Evolutionary conservation across 139 green algal genomes (phyloP).

Genomic region (Tetratostichococcus sp.): DNA sequence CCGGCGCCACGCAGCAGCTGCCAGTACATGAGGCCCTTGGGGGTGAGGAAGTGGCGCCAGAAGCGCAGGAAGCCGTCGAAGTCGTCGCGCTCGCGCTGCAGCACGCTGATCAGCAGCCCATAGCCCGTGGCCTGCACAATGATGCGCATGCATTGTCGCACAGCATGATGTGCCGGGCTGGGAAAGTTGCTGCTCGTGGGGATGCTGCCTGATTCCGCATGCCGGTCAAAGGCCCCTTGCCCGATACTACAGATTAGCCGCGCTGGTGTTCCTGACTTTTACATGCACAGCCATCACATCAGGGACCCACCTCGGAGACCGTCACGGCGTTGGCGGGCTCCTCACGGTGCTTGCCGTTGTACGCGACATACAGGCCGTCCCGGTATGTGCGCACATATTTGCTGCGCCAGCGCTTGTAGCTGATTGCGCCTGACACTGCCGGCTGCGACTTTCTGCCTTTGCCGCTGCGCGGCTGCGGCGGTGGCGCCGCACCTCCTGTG

Average conservation of each 20-base stretch:
- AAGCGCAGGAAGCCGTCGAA: conserved; percentile 18
- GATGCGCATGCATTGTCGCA: too few relatives aligned
- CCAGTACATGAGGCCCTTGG: conserved; percentile 22
- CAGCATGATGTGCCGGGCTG: too few relatives aligned
- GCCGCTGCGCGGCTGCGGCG: too few relatives aligned
- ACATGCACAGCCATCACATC: too few relatives aligned
- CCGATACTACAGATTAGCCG: too few relatives aligned
- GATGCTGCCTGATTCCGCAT: too few relatives aligned
- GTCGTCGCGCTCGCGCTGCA: conserved; percentile 1
- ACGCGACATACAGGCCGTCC: conserved; percentile 7
- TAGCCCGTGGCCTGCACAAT: conserved; percentile 5
- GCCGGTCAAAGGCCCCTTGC: too few relatives aligned
- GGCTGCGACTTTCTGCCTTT: not conserved
- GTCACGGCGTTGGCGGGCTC: conserved; percentile 8
- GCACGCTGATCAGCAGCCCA: conserved; percentile 11
- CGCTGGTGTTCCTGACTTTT: too few relatives aligned
- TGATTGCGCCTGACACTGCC: not conserved
- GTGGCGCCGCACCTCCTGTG: too few relatives aligned
- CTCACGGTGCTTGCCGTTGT: conserved; percentile 6
- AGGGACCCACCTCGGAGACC: conserved; percentile 7
- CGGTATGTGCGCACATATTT: conserved; percentile 6
- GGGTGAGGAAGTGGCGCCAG: conserved; percentile 3
- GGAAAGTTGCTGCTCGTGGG: too few relatives aligned
- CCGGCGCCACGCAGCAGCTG: conserved; percentile 1
- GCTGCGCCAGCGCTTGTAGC: not conserved